Evolutionary conservation across 176 grass and related monocot species (phyloP).

Genomic region (Paspalum notatum): DNA sequence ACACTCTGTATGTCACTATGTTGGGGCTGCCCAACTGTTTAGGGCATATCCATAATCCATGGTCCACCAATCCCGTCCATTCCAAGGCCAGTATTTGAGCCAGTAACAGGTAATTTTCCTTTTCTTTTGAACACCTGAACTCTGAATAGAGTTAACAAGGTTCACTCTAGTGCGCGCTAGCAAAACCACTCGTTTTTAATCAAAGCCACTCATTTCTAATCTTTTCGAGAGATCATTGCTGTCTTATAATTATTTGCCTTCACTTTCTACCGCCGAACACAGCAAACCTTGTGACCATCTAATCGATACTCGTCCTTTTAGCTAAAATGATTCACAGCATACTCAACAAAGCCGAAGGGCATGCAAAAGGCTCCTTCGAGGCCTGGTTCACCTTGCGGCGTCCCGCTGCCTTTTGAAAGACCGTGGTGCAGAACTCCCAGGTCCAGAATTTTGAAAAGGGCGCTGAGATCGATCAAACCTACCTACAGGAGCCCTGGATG

Average conservation of each 20-base stretch:
- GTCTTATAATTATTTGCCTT: background rate
- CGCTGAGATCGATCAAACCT: slow-evolving; percentile 40
- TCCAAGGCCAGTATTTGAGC: background rate
- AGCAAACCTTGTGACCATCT: background rate
- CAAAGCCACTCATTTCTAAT: background rate
- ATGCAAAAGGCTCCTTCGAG: background rate
- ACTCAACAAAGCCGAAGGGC: background rate
- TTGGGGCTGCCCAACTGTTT: no score
- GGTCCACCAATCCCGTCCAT: background rate
- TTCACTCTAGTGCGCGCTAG: no score
- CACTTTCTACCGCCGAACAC: slow-evolving; percentile 20
- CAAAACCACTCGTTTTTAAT: no score
- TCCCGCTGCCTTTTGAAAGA: slow-evolving; percentile 74
- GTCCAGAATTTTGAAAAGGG: slow-evolving; percentile 25
- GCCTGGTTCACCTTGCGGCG: background rate
- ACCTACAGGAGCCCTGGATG: slow-evolving; percentile 27
- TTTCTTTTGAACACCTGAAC: background rate
- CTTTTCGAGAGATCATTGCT: background rate
- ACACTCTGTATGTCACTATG: no score
- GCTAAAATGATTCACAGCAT: background rate
- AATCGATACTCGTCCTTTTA: background rate
- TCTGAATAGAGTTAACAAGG: background rate
- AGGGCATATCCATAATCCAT: background rate
- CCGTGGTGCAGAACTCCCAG: slow-evolving; percentile 40
- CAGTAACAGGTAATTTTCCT: background rate